Base-by-base conservation (phyloP, 202 grass and related monocot species). In the Dendrocalamus latiflorus region DNA sequence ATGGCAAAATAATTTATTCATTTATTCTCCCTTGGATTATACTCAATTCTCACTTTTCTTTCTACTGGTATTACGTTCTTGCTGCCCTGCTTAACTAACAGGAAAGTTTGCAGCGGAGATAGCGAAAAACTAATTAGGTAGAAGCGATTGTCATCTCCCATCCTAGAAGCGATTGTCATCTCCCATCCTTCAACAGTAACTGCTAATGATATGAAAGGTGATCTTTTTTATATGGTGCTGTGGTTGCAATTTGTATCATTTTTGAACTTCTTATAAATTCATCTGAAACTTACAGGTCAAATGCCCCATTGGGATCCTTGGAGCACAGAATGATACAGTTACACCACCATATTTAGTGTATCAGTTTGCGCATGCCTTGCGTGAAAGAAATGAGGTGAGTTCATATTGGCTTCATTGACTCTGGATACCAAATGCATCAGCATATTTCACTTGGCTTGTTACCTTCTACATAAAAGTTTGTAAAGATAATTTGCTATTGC, bases 141-240 rank as follows among this genome's bases (percentile, higher is more conserved):
- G 80, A 73, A 50, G 42, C 80, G 22, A 72, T n/a, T n/a, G n/a
- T n/a, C n/a, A n/a, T n/a, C n/a, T n/a, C n/a, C n/a, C n/a, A n/a
- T n/a, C n/a, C n/a, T n/a, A n/a, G n/a, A 73, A 50, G 42, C 80
- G 22, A 72, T 82, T 62, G 68, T 73, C 20, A 82, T 82, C 28
- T 63, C 68, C 12, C 79, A 82, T 72, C 79, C 79, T 72, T 25
- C 13, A 18, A 4, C 1, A 36, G 68, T 82, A 28, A 82, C 8
- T 24, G 0, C 9, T 38, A 68, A 73, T 17, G 80, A 82, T 72
- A 82, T 82, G 68, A 63, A 2, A 82, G 56, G 79, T 82, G 20
- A 7, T 0, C 1, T 65, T 72, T 72, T 9, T 39, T 1, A 8
- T 72, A 2, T 71, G 11, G 12, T 48, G 43, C 18, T 49, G 38